Conservation (phyloP, 2,329 filamentous ascomycete species). For the Eutypa lata region DNA sequence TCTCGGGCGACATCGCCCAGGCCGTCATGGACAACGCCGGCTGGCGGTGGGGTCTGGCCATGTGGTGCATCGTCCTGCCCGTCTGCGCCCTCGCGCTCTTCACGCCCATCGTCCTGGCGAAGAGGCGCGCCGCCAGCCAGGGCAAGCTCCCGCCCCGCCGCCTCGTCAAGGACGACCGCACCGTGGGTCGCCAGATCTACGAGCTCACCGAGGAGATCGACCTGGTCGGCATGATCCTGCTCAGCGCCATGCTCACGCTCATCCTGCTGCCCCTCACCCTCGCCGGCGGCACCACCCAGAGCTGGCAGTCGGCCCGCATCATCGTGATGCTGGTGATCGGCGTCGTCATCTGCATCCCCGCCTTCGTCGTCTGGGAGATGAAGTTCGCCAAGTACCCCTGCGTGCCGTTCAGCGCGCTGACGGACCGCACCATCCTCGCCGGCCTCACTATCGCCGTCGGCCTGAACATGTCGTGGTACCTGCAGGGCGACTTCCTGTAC, state of each 20-base stretch:
- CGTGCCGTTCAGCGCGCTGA: constrained; percentile 58
- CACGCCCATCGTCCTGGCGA: constrained; percentile 46
- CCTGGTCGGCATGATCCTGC: constrained; percentile 40
- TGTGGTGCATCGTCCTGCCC: constrained; percentile 62
- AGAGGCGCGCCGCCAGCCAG: constrained; percentile 48
- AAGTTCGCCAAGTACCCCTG: constrained; percentile 47
- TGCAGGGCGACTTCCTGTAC: constrained; percentile 64
- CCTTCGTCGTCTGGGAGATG: constrained; percentile 48
- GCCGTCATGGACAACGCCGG: constrained; percentile 46
- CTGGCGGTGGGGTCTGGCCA: constrained; percentile 63
- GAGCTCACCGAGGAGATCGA: constrained; percentile 47
- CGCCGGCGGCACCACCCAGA: constrained; percentile 38
- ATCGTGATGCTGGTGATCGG: constrained; percentile 44
- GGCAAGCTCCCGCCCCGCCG: constrained; percentile 43
- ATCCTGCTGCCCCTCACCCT: constrained; percentile 43
- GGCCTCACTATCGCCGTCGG: constrained; percentile 56
- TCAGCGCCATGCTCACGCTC: constrained; percentile 44
- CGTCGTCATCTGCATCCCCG: constrained; percentile 45
- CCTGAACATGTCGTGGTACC: constrained; percentile 58
- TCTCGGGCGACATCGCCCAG: constrained; percentile 54
- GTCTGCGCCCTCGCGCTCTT: constrained; percentile 54
- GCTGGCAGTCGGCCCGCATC: constrained; percentile 37
- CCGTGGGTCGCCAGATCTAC: constrained; percentile 21
- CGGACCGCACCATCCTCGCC: constrained; percentile 63
- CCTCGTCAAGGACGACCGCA: constrained; percentile 27